Evolutionary conservation across 2,329 filamentous ascomycete species (phyloP).

Genomic region (Diaporthe citri): DNA sequence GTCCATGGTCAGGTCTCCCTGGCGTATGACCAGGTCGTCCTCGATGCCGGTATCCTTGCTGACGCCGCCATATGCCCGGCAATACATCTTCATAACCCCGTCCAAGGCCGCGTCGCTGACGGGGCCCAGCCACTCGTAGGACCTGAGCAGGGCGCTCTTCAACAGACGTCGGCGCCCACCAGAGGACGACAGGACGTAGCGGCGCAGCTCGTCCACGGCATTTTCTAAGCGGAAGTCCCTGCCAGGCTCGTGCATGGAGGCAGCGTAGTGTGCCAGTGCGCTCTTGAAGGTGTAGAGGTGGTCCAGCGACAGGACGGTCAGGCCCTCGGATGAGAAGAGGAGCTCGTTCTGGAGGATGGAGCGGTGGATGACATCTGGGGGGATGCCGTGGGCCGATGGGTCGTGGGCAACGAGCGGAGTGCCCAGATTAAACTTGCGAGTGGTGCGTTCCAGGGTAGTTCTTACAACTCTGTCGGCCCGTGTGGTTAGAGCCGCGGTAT

Average conservation of each 20-base stretch:
- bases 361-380: slow-evolving; percentile 65
- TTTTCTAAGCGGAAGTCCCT: slow-evolving; percentile 65
- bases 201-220: slow-evolving; percentile 73
- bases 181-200: slow-evolving; percentile 63
- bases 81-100: slow-evolving; percentile 70
- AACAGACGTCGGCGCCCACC: slow-evolving; percentile 63
- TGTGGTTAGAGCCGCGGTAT: slow-evolving; percentile 59
- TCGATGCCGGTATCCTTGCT: slow-evolving; percentile 63
- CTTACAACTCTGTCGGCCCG: slow-evolving; percentile 63
- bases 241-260: slow-evolving; percentile 48
- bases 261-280: slow-evolving; percentile 69
- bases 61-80: slow-evolving; percentile 65
- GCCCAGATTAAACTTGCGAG: slow-evolving; percentile 47
- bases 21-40: slow-evolving; percentile 42
- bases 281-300: slow-evolving; percentile 74
- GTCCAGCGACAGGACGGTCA: slow-evolving; percentile 72
- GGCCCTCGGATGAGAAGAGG: slow-evolving; percentile 70
- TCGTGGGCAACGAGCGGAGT: slow-evolving; percentile 25
- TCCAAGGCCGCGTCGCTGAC: slow-evolving; percentile 62
- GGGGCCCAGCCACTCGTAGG: slow-evolving; percentile 68
- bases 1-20: background rate
- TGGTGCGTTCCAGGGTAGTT: slow-evolving; percentile 64
- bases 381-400: slow-evolving; percentile 59
- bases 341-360: slow-evolving; percentile 72
- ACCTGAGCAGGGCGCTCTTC: slow-evolving; percentile 64